Conservation (phyloP, 805 yeast species). For the Metschnikowia gelsemii region DNA sequence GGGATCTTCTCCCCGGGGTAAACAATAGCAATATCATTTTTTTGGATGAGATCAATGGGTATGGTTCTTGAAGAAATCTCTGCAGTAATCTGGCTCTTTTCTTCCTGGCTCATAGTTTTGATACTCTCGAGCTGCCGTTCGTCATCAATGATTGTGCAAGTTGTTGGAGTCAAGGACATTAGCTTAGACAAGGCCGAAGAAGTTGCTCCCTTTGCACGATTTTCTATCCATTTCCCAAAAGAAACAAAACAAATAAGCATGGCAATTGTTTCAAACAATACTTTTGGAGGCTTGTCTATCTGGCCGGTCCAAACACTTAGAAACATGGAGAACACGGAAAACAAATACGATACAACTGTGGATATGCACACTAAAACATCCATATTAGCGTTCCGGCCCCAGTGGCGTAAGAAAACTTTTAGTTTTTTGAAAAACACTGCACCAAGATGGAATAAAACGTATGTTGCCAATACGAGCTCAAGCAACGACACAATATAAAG, state of each 20-base stretch:
- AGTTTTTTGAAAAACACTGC: constrained; percentile 64
- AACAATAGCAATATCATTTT: constrained; percentile 71
- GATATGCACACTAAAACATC: constrained; percentile 85
- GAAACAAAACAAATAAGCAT: constrained; percentile 84
- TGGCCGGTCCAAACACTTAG: constrained; percentile 46
- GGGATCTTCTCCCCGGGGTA: constrained; percentile 88
- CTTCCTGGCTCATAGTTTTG: neutral
- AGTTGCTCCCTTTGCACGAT: constrained; percentile 90
- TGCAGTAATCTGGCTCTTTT: constrained; percentile 13
- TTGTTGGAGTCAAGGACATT: constrained; percentile 75
- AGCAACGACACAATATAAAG: constrained; percentile 62
- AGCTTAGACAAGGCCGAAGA: constrained; percentile 83
- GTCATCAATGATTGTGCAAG: constrained; percentile 62
- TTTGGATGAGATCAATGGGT: constrained; percentile 75
- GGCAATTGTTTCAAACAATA: constrained; percentile 80
- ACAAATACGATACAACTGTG: constrained; percentile 72
- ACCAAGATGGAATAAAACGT: constrained; percentile 69
- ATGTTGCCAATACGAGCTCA: constrained; percentile 55
- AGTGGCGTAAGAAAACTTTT: constrained; percentile 60
- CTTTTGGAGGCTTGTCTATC: constrained; percentile 53
- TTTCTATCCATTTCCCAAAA: constrained; percentile 88
- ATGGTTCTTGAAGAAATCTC: constrained; percentile 47
- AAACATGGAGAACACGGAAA: constrained; percentile 65
- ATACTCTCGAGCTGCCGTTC: constrained; percentile 23
- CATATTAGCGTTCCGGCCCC: constrained; percentile 71